Conservation (phyloP, 1,284 basidiomycete genomes). For the Cutaneotrichosporon cyanovorans region DNA sequence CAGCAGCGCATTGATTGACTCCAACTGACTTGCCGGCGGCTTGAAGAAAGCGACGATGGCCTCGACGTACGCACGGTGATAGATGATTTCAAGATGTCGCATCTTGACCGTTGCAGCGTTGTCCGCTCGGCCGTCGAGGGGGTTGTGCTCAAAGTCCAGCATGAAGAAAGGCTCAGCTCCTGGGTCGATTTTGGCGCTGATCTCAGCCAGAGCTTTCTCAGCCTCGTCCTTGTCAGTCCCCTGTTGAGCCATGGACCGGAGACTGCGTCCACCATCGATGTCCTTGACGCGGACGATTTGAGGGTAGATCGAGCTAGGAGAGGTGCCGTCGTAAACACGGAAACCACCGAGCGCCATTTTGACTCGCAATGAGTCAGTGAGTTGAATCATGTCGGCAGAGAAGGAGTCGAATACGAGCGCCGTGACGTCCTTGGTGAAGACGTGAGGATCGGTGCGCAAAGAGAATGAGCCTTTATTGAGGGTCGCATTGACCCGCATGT, state of each 20-base stretch:
- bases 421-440: conserved; percentile 61
- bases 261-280: conserved; percentile 22
- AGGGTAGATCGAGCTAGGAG: conserved; percentile 69
- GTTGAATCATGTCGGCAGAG: conserved; percentile 74
- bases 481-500: conserved; percentile 66
- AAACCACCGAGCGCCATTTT: conserved; percentile 81
- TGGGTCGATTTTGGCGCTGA: conserved; percentile 31
- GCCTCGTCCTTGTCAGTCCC: conserved; percentile 24
- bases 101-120: conserved; percentile 82
- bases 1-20: conserved; percentile 84
- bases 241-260: conserved; percentile 14
- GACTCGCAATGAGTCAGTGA: conserved; percentile 76
- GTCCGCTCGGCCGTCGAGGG: conserved; percentile 87
- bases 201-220: conserved; percentile 32
- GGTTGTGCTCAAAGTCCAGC: conserved; percentile 86
- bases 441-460: conserved; percentile 63
- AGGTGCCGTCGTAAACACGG: conserved; percentile 86
- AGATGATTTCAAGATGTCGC: conserved; percentile 97
- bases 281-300: conserved; percentile 90
- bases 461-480: conserved; percentile 82
- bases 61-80: conserved; percentile 90
- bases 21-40: conserved; percentile 88
- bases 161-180: conserved; percentile 77
- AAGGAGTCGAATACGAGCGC: conserved; percentile 86
- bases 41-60: conserved; percentile 88